Base-by-base conservation (phyloP, 495 filamentous ascomycete genomes). In the Neurospora sp. region DNA sequence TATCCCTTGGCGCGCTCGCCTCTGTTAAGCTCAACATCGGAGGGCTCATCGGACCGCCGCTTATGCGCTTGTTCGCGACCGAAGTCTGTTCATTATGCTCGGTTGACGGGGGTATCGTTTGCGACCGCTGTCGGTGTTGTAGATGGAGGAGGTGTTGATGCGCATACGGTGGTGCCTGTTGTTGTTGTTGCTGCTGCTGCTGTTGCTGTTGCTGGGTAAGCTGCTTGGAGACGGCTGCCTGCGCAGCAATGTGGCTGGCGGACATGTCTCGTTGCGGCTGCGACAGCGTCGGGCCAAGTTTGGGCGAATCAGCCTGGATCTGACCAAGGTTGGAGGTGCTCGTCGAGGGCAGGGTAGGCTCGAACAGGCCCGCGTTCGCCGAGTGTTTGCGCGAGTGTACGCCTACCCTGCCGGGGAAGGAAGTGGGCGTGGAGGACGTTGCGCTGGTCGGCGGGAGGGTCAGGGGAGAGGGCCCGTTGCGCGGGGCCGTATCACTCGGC, bases 281-380 rank as follows among this genome's bases (percentile, higher is more conserved):
- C 20, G 49, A 60, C 49, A 76, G 90, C 62, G 93, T 83, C 69
- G 86, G 86, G 71, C 69, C 66, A 4, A 75, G 73, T 70, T 74
- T 75, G 71, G 79, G 80, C 76, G 78, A 82, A 23, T 75, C 72
- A 74, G 83, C 78, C 39, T 78, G 85, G 82, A 85, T 82, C 79
- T 85, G 86, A 37, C 76, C 85, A 77, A 82, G 85, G 87, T 78
- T 84, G 88, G 88, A 79, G 0, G 82, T 82, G 80, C 82, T 87
- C 23, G 84, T 85, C n/a, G 93, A 93, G 3, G 93, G 93, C 40
- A 97, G 83, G 39, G 90, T 90, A 6, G 95, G 92, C 81, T 98
- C 94, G 77, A 97, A 98, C 83, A 93, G 91, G 72, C 95, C 95
- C 77, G 95, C 93, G 27, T 91, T 95, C 77, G 94, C 90, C 40